phyloP scores from a whole-genome alignment of 2,329 filamentous ascomycete species.

The Stromatinia cepivora region DNA sequence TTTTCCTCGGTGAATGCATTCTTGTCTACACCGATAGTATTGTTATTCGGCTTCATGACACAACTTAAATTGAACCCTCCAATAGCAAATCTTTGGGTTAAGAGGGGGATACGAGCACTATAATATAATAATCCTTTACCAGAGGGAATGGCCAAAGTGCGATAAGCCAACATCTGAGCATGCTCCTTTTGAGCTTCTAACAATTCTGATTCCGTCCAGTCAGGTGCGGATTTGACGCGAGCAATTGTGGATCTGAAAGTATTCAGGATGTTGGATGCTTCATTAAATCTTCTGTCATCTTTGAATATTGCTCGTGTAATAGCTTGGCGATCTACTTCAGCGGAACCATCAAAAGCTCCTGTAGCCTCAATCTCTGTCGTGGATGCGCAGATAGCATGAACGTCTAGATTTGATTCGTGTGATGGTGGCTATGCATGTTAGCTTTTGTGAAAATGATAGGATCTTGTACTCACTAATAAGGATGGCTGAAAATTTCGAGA shows the following conservation, averaged over 20 bases:
- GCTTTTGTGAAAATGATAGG: constrained; percentile 8
- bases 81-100: constrained; percentile 90
- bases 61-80: constrained; percentile 90
- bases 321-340: constrained; percentile 78
- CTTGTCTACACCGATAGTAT: constrained; percentile 91
- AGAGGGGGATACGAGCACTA: constrained; percentile 78
- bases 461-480: constrained; percentile 32
- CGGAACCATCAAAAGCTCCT: constrained; percentile 71
- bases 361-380: constrained; percentile 57
- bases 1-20: constrained; percentile 89
- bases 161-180: constrained; percentile 79
- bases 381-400: constrained; percentile 72
- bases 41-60: constrained; percentile 86
- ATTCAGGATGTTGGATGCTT: constrained; percentile 82
- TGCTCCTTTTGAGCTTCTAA: constrained; percentile 91
- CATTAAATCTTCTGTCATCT: constrained; percentile 85
- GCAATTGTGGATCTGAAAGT: constrained; percentile 77
- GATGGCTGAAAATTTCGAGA: constrained; percentile 33
- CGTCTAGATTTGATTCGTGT: constrained; percentile 70
- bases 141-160: constrained; percentile 84
- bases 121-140: constrained; percentile 88
- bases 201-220: constrained; percentile 82
- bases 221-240: constrained; percentile 71
- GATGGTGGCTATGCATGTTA: constrained; percentile 52
- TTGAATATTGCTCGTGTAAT: constrained; percentile 86